A percentile compares a stretch with the other conserved stretches of the same genome.
Conservation (phyloP, 306 rosid genomes). For the Vicia villosa region DNA sequence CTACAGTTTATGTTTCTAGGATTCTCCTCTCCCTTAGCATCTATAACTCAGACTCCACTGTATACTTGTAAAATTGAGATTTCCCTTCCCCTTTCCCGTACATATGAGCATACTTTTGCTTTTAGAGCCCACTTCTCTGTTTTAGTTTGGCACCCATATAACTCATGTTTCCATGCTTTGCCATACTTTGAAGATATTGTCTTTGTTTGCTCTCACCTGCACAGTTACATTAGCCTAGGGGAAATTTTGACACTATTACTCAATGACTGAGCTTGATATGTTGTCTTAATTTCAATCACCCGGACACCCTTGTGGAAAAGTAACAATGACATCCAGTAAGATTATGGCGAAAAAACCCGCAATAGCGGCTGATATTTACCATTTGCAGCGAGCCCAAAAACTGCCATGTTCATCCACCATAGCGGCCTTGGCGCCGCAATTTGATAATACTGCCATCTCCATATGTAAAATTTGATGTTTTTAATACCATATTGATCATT, state of each 20-base stretch:
- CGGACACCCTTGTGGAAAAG: too few species aligned
- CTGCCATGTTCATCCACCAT: too few species aligned
- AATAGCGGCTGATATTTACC: too few species aligned
- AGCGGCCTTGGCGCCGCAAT: too few species aligned
- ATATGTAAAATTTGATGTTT: conserved; percentile 1
- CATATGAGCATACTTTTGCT: conserved; percentile 13
- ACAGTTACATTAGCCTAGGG: conserved; percentile 15
- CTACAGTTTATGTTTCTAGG: conserved; percentile 1
- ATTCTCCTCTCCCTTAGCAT: conserved; percentile 6
- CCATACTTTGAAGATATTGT: conserved; percentile 1
- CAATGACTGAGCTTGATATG: conserved; percentile 5
- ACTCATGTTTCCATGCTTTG: conserved; percentile 1
- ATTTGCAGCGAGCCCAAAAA: too few species aligned
- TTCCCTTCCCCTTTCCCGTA: background rate
- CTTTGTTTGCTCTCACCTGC: conserved; percentile 10
- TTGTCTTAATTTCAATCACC: too few species aligned
- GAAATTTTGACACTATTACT: conserved; percentile 4
- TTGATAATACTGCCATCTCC: background rate
- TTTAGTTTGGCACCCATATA: conserved; percentile 19
- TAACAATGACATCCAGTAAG: too few species aligned
- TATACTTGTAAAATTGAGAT: conserved; percentile 24
- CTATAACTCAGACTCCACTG: background rate
- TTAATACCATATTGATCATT: background rate
- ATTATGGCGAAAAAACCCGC: too few species aligned
- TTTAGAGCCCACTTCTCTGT: conserved; percentile 14